phyloP scores from a whole-genome alignment of 2,329 filamentous ascomycete species.

The Colletotrichum orchidophilum region DNA sequence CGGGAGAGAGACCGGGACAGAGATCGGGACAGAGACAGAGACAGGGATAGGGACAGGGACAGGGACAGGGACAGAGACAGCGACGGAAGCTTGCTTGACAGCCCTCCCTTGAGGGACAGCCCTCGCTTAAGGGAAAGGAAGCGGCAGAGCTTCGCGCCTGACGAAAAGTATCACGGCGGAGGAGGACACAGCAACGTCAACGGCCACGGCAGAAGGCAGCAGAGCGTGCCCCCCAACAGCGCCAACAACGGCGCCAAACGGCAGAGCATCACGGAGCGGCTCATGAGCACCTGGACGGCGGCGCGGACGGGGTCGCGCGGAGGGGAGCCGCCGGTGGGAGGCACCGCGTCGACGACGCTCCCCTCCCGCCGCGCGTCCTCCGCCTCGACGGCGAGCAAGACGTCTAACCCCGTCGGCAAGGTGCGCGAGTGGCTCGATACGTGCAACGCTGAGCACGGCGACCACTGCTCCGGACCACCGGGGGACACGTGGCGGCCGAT shows the following conservation, averaged over 20 bases:
- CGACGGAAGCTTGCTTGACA: conserved; percentile 28
- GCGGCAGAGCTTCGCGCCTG: conserved; percentile 33
- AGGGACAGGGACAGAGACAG: conserved; percentile 36
- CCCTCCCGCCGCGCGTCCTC: conserved; percentile 32
- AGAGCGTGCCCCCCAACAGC: conserved; percentile 22
- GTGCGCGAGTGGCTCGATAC: conserved; percentile 55
- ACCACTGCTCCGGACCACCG: conserved; percentile 47
- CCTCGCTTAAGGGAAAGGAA: conserved; percentile 35
- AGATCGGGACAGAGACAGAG: conserved; percentile 28
- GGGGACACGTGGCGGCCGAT: conserved; percentile 48
- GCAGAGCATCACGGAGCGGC: conserved; percentile 52
- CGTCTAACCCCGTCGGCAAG: conserved; percentile 48
- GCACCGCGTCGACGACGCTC: conserved; percentile 15
- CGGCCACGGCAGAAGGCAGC: conserved; percentile 16
- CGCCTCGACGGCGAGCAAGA: conserved; percentile 35
- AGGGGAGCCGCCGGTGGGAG: conserved; percentile 14
- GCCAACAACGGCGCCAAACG: conserved; percentile 40
- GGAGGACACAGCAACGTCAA: background rate
- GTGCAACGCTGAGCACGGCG: conserved; percentile 52
- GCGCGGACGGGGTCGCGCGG: no score
- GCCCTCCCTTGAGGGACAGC: conserved; percentile 37
- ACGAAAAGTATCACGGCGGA: conserved; percentile 11
- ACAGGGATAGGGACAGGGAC: background rate
- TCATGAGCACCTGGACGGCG: conserved; percentile 41
- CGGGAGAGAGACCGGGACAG: conserved; percentile 28